Conservation (phyloP, 805 yeast species). For the Teunomyces pallodes region DNA sequence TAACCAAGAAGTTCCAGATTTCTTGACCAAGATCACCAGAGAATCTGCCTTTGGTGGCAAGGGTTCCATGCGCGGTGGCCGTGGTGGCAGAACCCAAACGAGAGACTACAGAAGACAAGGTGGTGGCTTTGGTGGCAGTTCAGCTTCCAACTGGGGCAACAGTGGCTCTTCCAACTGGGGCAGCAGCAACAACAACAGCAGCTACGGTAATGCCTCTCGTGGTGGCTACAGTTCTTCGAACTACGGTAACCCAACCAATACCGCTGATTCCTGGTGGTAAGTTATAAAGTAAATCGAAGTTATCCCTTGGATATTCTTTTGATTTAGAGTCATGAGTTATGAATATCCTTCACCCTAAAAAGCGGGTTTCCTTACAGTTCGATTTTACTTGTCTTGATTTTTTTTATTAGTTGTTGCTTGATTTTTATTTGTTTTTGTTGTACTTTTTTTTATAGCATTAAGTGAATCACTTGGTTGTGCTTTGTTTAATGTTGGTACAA, state of each 20-base stretch:
- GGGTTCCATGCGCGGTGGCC: conserved; percentile 51
- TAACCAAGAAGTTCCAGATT: conserved; percentile 94
- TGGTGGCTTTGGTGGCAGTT: conserved; percentile 20
- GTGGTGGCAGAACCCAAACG: conserved; percentile 47
- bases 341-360: conserved; percentile 3
- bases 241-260: conserved; percentile 35
- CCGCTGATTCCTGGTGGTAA: conserved; percentile 44
- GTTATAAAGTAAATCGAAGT: conserved; percentile 5
- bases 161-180: conserved; percentile 22
- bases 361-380: background rate
- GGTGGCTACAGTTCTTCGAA: conserved; percentile 7
- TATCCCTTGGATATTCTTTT: conserved; percentile 7
- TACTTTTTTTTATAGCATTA: background rate
- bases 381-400: conserved; percentile 5
- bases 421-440: conserved; percentile 7
- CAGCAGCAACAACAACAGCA: conserved; percentile 3
- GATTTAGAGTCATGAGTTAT: conserved; percentile 4
- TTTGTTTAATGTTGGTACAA: conserved; percentile 9
- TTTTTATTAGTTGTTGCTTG: conserved; percentile 7
- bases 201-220: conserved; percentile 24
- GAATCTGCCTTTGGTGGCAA: conserved; percentile 61
- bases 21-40: conserved; percentile 76
- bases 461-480: conserved; percentile 13
- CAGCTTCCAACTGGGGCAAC: conserved; percentile 18
- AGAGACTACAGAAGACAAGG: conserved; percentile 52